Conservation (phyloP, 139 green algal species). For the Tetratostichococcus sp. region DNA sequence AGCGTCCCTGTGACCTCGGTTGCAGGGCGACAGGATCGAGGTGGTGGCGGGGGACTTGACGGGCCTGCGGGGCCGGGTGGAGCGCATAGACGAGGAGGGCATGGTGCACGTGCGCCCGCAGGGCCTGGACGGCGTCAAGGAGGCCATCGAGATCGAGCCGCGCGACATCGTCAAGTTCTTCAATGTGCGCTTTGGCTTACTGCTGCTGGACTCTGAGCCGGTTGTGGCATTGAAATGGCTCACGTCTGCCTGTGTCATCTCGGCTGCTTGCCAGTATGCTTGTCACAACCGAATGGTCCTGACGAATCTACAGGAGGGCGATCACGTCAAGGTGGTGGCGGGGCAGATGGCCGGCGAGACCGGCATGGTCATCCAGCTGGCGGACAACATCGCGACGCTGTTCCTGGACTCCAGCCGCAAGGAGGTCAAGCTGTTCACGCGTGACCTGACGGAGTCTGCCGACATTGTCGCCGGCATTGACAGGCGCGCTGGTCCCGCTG, state of each 20-base stretch:
- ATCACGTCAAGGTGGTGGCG: conserved; percentile 81
- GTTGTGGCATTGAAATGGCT: too few species aligned
- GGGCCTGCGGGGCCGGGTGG: conserved; percentile 66
- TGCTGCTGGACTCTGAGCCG: too few species aligned
- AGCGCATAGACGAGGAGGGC: conserved; percentile 53
- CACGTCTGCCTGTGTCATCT: too few species aligned
- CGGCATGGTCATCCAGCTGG: conserved; percentile 81
- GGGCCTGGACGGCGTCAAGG: conserved; percentile 49
- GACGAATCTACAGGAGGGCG: conserved; percentile 60
- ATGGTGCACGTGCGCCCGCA: conserved; percentile 59
- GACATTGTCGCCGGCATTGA: conserved; percentile 44
- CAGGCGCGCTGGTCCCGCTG: conserved; percentile 9
- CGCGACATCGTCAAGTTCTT: conserved; percentile 75
- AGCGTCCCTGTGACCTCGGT: too few species aligned
- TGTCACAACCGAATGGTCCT: too few species aligned
- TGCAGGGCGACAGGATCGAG: conserved; percentile 50
- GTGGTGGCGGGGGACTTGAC: conserved; percentile 81
- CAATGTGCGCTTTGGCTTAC: conserved; percentile 49
- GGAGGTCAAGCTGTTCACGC: conserved; percentile 80
- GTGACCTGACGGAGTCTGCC: conserved; percentile 72
- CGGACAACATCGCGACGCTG: conserved; percentile 56
- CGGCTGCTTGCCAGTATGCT: too few species aligned
- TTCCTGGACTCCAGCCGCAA: conserved; percentile 68
- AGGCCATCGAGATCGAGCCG: conserved; percentile 46
- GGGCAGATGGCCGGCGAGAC: conserved; percentile 75